Conservation (phyloP, 176 grass and related monocot genomes). For the Saccharum officinarum region DNA sequence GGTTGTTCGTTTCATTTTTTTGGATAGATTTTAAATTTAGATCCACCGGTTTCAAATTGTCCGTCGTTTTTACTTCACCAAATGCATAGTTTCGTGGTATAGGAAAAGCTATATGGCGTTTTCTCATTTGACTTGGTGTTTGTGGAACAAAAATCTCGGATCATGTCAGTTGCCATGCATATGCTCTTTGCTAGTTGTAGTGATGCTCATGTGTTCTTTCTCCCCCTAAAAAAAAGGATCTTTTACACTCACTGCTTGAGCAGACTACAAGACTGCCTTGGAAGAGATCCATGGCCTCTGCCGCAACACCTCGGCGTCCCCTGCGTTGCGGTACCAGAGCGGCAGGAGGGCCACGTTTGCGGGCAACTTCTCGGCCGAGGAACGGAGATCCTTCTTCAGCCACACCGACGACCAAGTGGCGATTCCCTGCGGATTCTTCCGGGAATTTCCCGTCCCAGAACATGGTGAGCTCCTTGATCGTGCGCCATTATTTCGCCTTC, state of each 20-base stretch:
- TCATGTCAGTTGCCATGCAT: neutral
- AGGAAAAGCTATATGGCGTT: neutral
- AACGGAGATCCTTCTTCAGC: constrained; percentile 64
- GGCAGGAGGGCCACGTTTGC: constrained; percentile 52
- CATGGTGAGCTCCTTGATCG: constrained; percentile 36
- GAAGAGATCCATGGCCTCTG: constrained; percentile 57
- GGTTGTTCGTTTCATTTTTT: neutral
- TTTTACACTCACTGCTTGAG: neutral
- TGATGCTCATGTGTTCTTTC: neutral
- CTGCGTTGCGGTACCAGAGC: constrained; percentile 48
- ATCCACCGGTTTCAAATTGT: neutral
- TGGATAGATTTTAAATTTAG: neutral
- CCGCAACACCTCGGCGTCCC: constrained; percentile 37
- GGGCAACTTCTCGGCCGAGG: constrained; percentile 56
- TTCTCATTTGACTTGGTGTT: neutral
- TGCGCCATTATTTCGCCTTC: constrained; percentile 34
- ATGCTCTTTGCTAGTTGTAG: neutral
- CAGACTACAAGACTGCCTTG: constrained; percentile 61
- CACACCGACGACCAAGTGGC: constrained; percentile 37
- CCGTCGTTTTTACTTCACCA: too few relatives aligned
- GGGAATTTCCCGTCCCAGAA: constrained; percentile 52
- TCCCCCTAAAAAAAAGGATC: neutral
- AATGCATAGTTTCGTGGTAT: too few relatives aligned
- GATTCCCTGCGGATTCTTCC: constrained; percentile 82
- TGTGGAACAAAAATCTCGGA: neutral